Evolutionary conservation across 2,329 filamentous ascomycete species (phyloP).

Genomic region (Apiospora saccharicola): DNA sequence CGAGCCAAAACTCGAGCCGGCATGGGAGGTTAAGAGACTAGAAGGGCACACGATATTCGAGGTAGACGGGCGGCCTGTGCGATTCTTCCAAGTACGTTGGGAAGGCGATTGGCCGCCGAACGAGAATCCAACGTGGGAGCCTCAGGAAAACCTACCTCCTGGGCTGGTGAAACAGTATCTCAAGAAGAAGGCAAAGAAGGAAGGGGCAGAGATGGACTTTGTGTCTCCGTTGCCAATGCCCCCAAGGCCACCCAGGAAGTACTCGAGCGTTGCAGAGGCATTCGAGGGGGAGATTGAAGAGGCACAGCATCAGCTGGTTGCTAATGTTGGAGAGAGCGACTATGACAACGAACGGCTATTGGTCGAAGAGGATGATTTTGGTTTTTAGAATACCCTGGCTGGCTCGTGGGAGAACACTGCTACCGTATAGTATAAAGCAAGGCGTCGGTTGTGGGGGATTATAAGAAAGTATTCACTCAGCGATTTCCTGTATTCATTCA

Average conservation of each 20-base stretch:
- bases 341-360: conserved; percentile 25
- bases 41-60: conserved; percentile 50
- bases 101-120: conserved; percentile 62
- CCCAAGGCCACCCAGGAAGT: conserved; percentile 38
- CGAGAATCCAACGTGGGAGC: conserved; percentile 67
- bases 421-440: background rate
- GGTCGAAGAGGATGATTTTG: conserved; percentile 24
- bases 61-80: conserved; percentile 44
- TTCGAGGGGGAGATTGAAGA: conserved; percentile 38
- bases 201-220: background rate
- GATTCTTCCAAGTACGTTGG: conserved; percentile 63
- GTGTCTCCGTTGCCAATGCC: conserved; percentile 33
- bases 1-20: conserved; percentile 22
- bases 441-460: background rate
- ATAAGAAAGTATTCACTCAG: background rate
- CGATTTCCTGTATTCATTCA: background rate
- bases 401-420: background rate
- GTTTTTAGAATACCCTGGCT: background rate
- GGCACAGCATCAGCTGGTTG: conserved; percentile 16
- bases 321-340: conserved; percentile 5
- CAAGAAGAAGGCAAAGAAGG: conserved; percentile 39
- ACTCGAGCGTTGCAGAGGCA: conserved; percentile 46
- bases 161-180: conserved; percentile 52
- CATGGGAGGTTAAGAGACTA: conserved; percentile 54
- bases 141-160: conserved; percentile 56